Evolutionary conservation across 1,284 basidiomycete genomes (phyloP).

Genomic region (Moesziomyces globuligerus): DNA sequence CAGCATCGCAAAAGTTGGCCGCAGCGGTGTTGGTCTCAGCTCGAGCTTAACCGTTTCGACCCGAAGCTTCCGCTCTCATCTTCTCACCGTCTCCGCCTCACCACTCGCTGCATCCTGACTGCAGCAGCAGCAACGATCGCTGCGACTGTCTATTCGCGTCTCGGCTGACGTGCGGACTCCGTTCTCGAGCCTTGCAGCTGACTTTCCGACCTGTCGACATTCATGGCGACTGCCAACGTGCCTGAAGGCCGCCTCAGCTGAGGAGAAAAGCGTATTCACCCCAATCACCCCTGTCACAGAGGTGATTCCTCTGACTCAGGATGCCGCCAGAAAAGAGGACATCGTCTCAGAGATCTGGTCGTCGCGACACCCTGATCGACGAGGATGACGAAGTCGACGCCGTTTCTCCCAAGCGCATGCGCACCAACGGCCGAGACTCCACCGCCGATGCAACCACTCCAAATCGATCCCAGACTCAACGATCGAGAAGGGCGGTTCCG

Average conservation of each 20-base stretch:
- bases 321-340: constrained; percentile 36
- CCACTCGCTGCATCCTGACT: not conserved
- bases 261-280: not conserved
- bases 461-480: constrained; percentile 1
- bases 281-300: not conserved
- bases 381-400: constrained; percentile 29
- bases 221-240: not conserved
- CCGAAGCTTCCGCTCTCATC: not conserved
- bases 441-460: constrained; percentile 3
- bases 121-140: not conserved
- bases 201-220: not conserved
- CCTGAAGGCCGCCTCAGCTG: constrained; percentile 1
- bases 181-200: too few species aligned
- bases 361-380: constrained; percentile 14
- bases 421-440: constrained; percentile 6
- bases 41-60: not conserved
- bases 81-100: not conserved
- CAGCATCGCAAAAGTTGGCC: too few species aligned
- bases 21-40: not conserved
- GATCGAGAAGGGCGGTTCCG: not conserved
- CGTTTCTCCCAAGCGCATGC: constrained; percentile 29
- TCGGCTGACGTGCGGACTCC: too few species aligned
- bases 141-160: too few species aligned
- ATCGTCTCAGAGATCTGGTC: constrained; percentile 4
- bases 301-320: not conserved